Evolutionary conservation across 106 monocot species (phyloP).

Genomic region (Dendrobium officinale): DNA sequence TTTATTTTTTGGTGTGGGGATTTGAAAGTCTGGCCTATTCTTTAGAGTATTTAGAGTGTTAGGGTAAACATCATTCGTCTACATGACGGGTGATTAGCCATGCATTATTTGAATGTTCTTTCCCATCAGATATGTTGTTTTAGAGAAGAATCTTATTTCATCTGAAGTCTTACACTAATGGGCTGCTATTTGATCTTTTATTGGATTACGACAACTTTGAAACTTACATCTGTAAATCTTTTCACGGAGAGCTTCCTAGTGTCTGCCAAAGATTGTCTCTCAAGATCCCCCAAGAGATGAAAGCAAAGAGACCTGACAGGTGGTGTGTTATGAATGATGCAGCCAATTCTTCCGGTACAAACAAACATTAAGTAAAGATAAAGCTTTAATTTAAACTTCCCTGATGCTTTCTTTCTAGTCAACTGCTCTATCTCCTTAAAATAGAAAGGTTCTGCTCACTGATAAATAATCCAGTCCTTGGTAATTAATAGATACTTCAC

Average conservation of each 20-base stretch:
- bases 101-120: too few relatives aligned
- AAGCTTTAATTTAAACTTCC: not conserved
- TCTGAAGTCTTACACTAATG: not conserved
- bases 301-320: constrained; percentile 11
- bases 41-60: too few relatives aligned
- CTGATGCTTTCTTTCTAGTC: not conserved
- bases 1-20: too few relatives aligned
- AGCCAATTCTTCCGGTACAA: not conserved
- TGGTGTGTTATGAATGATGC: constrained; percentile 11
- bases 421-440: not conserved
- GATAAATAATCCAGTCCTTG: not conserved
- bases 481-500: not conserved
- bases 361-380: too few relatives aligned
- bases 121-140: too few relatives aligned
- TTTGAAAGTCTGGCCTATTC: too few relatives aligned
- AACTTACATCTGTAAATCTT: constrained; percentile 56
- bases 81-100: too few relatives aligned
- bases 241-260: constrained; percentile 37
- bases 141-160: not conserved
- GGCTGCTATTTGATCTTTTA: not conserved
- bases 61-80: too few relatives aligned
- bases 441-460: not conserved
- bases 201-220: constrained; percentile 63
- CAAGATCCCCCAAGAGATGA: constrained; percentile 9
- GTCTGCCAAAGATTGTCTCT: constrained; percentile 26